These are phyloP conservation scores for Penicillium fimorum DNA, from an alignment of 495 filamentous ascomycete genomes.

Conservation along the genomic window DNA sequence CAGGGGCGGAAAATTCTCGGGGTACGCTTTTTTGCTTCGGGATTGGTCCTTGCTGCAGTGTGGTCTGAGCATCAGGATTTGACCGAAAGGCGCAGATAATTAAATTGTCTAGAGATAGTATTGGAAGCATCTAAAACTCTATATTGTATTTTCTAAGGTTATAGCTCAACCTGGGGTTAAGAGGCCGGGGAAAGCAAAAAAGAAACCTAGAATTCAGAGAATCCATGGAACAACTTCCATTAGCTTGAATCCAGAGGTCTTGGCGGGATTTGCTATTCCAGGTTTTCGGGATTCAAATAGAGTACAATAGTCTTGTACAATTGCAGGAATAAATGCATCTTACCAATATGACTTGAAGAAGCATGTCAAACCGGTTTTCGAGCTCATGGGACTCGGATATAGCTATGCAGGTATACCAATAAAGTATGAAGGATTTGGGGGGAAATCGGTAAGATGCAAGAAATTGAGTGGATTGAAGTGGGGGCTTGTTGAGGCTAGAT, in stretches of 20 bases:
- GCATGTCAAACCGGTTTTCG: slow-evolving; percentile 13
- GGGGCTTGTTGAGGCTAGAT: slow-evolving; percentile 5
- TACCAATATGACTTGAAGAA: slow-evolving; percentile 8
- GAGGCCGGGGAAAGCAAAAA: background rate
- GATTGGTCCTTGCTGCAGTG: slow-evolving; percentile 21
- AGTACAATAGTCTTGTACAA: background rate
- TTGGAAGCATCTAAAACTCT: background rate
- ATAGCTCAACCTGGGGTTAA: background rate
- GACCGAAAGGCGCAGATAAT: background rate
- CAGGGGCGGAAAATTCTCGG: slow-evolving; percentile 23
- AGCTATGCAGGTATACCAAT: slow-evolving; percentile 7
- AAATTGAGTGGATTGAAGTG: background rate
- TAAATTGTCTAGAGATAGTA: background rate
- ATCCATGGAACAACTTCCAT: background rate
- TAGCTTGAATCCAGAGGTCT: background rate
- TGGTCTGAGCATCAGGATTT: slow-evolving; percentile 20
- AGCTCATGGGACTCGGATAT: slow-evolving; percentile 2
- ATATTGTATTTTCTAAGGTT: background rate
- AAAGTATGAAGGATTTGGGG: background rate
- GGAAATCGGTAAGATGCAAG: slow-evolving; percentile 6
- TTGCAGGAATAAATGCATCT: slow-evolving; percentile 1
- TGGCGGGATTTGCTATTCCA: background rate
- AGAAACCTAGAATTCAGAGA: background rate
- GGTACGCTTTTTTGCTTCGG: background rate
- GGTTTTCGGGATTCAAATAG: background rate